Evolutionary conservation across 2,329 filamentous ascomycete species (phyloP).

Genomic region (Alternaria burnsii): DNA sequence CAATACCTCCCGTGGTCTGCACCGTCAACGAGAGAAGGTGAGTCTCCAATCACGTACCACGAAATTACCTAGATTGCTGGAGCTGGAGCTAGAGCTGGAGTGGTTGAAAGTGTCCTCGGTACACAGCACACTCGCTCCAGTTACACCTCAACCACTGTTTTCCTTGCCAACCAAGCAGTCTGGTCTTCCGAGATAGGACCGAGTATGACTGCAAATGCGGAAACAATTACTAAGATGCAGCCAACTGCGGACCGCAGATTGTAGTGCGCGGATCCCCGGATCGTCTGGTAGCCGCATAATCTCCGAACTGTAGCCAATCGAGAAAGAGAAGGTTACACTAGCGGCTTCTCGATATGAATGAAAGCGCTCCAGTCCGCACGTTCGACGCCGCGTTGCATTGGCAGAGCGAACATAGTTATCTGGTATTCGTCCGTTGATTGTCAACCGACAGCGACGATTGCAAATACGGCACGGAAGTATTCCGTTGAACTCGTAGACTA

Average conservation of each 20-base stretch:
- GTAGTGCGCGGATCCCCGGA: not conserved
- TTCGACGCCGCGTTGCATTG: not conserved
- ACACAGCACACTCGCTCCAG: too few species aligned
- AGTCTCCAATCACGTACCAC: too few species aligned
- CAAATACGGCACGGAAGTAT: not conserved
- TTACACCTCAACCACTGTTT: not conserved
- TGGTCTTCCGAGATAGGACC: not conserved
- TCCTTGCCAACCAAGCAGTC: not conserved
- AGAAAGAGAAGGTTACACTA: not conserved
- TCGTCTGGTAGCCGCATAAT: not conserved
- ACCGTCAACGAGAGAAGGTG: too few species aligned
- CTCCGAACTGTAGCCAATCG: not conserved
- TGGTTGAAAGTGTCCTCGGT: too few species aligned
- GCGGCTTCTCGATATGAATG: not conserved
- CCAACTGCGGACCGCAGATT: not conserved
- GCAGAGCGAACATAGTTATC: not conserved
- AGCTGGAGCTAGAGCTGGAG: too few species aligned
- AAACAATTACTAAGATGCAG: not conserved
- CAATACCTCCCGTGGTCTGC: too few species aligned
- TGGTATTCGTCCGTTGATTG: not conserved
- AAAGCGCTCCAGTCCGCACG: not conserved
- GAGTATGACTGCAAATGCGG: not conserved
- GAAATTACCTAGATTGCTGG: too few species aligned
- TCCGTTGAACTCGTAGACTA: not conserved
- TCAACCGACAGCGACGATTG: not conserved